Base-by-base conservation (phyloP, 75 land plant genomes). In the Adiantum capillusveneris region DNA sequence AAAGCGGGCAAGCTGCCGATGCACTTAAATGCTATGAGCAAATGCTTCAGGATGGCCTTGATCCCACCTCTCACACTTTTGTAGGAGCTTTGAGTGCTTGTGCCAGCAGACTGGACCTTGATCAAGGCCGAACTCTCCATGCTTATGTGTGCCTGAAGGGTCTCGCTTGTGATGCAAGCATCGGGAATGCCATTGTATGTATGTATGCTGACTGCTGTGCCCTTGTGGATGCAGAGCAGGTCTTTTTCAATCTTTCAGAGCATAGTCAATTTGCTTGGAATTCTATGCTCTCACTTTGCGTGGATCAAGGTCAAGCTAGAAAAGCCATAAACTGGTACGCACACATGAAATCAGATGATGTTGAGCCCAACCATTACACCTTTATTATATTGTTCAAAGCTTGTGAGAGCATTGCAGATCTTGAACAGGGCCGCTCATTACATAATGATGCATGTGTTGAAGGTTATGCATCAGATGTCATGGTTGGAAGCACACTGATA, bases 201-300 rank as follows among this genome's bases (percentile, higher is more conserved):
- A 50, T 68, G 19, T 83, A 78, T 66, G 69, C 81, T 21, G 1
- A 49, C 26, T 57, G 64, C 17, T 70, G 76, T n/a, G 71, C 69
- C 44, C 11, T 78, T 22, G 21, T 49, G 25, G 43, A 56, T 6
- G 25, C 84, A 46, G 49, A 46, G 17, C 21, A 46, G 21, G 21
- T 46, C 49, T 46, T 46, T 46, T n/a, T 3, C 5, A 46, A 6
- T 20, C 2, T 46, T 5, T 2, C 6, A n/a, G 14, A 20, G 17
- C 49, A 14, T 46, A 14, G 14, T 46, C 12, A 65, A 2, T 48
- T 72, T 3, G 51, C 75, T 17, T 72, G 75, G 75, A 60, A 54
- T 25, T 17, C 69, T n/a, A n/a, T 72, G 13, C 42, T 72, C 6
- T 53, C 75, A 24, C 68, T 67, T 9, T 72, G 22, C 46, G 59